These are phyloP conservation scores for Phyllosticta citriasiana DNA, from an alignment of 2,329 filamentous ascomycete genomes.

Conservation along the genomic window DNA sequence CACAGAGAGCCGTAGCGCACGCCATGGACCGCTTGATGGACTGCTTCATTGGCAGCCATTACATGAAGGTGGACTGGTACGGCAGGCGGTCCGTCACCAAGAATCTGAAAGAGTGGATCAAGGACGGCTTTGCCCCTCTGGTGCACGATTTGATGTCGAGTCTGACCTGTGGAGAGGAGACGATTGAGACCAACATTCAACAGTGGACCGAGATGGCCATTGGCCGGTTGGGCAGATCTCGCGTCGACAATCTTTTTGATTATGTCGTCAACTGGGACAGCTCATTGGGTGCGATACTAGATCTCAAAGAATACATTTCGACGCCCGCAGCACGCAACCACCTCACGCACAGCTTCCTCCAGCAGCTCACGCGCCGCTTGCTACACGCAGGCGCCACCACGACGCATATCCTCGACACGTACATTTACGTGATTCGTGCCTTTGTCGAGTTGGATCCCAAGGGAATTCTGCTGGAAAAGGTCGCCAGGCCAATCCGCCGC, in stretches of 20 bases:
- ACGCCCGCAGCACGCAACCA: conserved; percentile 58
- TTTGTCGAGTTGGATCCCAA: conserved; percentile 68
- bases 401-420: conserved; percentile 63
- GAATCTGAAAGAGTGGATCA: conserved; percentile 56
- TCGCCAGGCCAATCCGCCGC: conserved; percentile 62
- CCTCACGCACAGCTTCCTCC: conserved; percentile 59
- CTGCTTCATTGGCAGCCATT: conserved; percentile 51
- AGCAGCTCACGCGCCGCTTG: conserved; percentile 54
- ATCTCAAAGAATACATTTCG: conserved; percentile 60
- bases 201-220: conserved; percentile 63
- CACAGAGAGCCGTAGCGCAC: conserved; percentile 62
- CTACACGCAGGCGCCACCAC: conserved; percentile 69
- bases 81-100: conserved; percentile 46
- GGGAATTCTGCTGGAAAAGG: conserved; percentile 65
- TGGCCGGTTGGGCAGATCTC: conserved; percentile 55
- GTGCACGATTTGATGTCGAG: conserved; percentile 50
- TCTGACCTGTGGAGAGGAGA: conserved; percentile 20
- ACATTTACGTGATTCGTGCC: conserved; percentile 68
- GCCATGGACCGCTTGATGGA: conserved; percentile 58
- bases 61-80: conserved; percentile 51
- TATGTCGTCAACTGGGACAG: conserved; percentile 68
- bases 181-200: conserved; percentile 42
- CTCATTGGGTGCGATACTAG: conserved; percentile 61
- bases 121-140: conserved; percentile 55
- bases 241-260: conserved; percentile 66